These are phyloP conservation scores for Pseudognaphalium luteoalbum DNA, from an alignment of 129 eudicot species.

Conservation along the genomic window DNA sequence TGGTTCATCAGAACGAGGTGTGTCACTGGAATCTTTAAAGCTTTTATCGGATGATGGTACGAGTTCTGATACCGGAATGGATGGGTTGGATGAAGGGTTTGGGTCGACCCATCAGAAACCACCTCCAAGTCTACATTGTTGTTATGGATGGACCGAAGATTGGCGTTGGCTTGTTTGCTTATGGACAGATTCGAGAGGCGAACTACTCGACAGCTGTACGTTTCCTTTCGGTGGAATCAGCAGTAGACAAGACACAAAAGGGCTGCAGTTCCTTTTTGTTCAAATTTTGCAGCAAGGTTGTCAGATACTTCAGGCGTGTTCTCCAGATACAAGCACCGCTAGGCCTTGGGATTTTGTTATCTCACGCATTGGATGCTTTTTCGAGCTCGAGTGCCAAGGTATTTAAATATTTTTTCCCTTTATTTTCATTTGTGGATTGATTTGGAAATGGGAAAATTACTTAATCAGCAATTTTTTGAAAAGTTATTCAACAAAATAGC, in stretches of 20 bases:
- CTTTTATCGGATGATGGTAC: conserved; percentile 69
- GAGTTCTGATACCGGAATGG: conserved; percentile 68
- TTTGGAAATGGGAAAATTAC: neutral
- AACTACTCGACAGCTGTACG: conserved; percentile 83
- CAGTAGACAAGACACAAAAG: conserved; percentile 97
- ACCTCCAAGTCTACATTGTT: conserved; percentile 84
- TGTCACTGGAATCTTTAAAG: conserved; percentile 67
- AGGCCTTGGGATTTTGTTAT: conserved; percentile 93
- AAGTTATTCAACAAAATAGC: neutral
- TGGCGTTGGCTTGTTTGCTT: conserved; percentile 98
- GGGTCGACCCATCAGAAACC: conserved; percentile 66
- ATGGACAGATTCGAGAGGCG: conserved; percentile 99
- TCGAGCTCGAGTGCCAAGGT: conserved; percentile 98
- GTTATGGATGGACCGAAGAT: conserved; percentile 99
- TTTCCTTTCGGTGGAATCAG: conserved; percentile 98
- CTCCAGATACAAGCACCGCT: conserved; percentile 57
- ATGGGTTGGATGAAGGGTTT: conserved; percentile 67
- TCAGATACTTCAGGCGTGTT: conserved; percentile 88
- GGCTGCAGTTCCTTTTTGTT: conserved; percentile 86
- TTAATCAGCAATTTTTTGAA: neutral
- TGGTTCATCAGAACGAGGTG: conserved; percentile 81
- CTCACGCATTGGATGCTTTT: conserved; percentile 87
- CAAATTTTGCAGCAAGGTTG: conserved; percentile 97
- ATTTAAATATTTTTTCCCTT: conserved; percentile 15
- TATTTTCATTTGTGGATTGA: neutral